Base-by-base conservation (phyloP, 352 stramenopile genomes). In the Globisporangium emineosum region DNA sequence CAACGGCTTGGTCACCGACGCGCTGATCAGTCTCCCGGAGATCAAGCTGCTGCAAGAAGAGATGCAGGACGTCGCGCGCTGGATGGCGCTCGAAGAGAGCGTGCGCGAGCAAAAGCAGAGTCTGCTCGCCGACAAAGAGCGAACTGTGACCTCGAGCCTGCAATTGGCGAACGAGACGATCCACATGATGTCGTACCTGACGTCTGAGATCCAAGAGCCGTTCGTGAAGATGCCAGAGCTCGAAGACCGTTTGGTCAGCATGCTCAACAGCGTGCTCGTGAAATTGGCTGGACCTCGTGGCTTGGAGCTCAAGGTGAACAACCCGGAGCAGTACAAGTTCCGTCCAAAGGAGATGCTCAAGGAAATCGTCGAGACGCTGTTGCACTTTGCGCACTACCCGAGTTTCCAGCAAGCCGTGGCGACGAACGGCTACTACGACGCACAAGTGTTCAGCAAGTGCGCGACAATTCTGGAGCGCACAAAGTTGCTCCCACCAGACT, bases 281-380 rank as follows among this genome's bases (percentile, higher is more conserved):
- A 98, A 98, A 66, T 79, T 99, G 3, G 86, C 98, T 5, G 96
- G 96, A 5, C 83, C 89, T 7, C 94, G 93, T 58, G 94, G 94
- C 1, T 45, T 99, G 35, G 94, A 98, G 56, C 77, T 98, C 40
- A 99, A 98, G 79, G 81, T 99, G 30, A 96, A 98, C 42, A 98
- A 99, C 77, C 97, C 97, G 4, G 97, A 99, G 58, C 93, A 93
- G 63, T 99, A 99, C 77, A 98, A 99, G 66, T 99, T 99, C 75
- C 89, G 96, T 27, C 97, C 97, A 3, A 98, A 98, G 72, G 90
- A 98, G 55, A 98, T 99, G 91, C 83, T 99, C 1, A 85, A 90
- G 32, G 96, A 99, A 69, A 91, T 99, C 45, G 96, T 97, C 66
- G 81, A 97, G 67, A 98, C 98, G 25, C 89, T 99, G 67, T 75